These are phyloP conservation scores for Bipolaris zeicola DNA, from an alignment of 2,329 filamentous ascomycete genomes.

Conservation along the genomic window DNA sequence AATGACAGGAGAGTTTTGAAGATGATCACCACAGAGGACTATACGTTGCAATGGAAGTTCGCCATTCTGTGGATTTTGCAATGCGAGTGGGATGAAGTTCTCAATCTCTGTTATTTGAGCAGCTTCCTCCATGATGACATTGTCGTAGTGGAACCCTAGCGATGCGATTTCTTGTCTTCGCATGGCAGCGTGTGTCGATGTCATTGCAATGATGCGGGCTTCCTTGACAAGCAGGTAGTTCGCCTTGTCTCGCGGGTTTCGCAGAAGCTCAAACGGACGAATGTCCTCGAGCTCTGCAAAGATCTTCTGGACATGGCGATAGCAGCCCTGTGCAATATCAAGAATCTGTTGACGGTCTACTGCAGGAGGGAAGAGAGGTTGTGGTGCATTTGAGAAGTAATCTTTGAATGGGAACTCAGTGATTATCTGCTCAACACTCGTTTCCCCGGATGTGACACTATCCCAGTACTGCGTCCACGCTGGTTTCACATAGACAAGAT, in stretches of 20 bases:
- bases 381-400: constrained; percentile 87
- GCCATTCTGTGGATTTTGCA: constrained; percentile 79
- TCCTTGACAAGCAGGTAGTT: constrained; percentile 96
- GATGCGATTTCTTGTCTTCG: constrained; percentile 85
- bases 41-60: constrained; percentile 81
- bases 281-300: constrained; percentile 93
- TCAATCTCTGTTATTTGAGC: constrained; percentile 98
- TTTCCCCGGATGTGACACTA: constrained; percentile 61
- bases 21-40: constrained; percentile 91
- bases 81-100: constrained; percentile 91
- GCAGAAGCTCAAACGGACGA: constrained; percentile 90
- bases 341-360: constrained; percentile 69
- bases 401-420: constrained; percentile 82
- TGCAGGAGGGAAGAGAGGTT: constrained; percentile 76
- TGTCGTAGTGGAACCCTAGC: constrained; percentile 97
- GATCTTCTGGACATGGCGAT: constrained; percentile 85
- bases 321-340: constrained; percentile 82
- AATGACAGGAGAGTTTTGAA: constrained; percentile 94
- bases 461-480: constrained; percentile 87
- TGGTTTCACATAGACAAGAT: constrained; percentile 86
- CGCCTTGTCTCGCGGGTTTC: constrained; percentile 86
- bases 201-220: constrained; percentile 98
- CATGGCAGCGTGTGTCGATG: constrained; percentile 96
- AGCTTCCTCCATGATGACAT: constrained; percentile 97
- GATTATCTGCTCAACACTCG: constrained; percentile 66